phyloP scores from a whole-genome alignment of 129 eudicot species.

The Scalesia atractyloides region DNA sequence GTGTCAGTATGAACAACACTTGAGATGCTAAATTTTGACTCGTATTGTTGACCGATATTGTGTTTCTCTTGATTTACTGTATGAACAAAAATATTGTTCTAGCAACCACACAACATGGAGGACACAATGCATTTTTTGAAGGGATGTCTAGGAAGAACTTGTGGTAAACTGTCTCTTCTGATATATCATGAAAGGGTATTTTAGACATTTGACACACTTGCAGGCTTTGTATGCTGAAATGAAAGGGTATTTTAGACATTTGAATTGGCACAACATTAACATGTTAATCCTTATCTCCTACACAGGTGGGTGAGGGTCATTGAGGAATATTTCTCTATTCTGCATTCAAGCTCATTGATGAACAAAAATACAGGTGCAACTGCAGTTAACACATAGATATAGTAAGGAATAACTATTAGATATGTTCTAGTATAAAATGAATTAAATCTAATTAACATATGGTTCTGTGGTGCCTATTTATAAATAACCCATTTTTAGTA shows the following conservation, averaged over 20 bases:
- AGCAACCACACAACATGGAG: slow-evolving; percentile 85
- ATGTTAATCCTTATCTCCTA: not conserved
- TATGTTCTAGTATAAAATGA: not conserved
- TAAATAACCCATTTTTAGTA: not conserved
- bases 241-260: not conserved
- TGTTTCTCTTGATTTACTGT: slow-evolving; percentile 30
- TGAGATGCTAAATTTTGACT: not conserved
- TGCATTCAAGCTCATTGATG: slow-evolving; percentile 54
- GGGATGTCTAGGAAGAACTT: slow-evolving; percentile 67
- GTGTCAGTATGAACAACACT: slow-evolving; percentile 52
- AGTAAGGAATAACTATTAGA: not conserved
- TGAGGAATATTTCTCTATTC: slow-evolving; percentile 58
- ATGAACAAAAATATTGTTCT: slow-evolving; percentile 64
- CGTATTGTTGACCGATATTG: not conserved
- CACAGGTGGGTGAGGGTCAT: slow-evolving; percentile 88
- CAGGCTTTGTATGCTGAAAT: not conserved
- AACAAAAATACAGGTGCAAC: slow-evolving; percentile 51
- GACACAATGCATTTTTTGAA: slow-evolving; percentile 80
- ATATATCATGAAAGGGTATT: not conserved
- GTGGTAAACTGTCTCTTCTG: slow-evolving; percentile 44
- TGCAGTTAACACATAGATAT: not conserved
- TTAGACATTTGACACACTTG: not conserved
- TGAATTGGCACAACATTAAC: not conserved
- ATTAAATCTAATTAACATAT: not conserved
- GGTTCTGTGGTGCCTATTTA: not conserved